phyloP scores from a whole-genome alignment of 2,329 filamentous ascomycete species.

The Aspergillus terreus region DNA sequence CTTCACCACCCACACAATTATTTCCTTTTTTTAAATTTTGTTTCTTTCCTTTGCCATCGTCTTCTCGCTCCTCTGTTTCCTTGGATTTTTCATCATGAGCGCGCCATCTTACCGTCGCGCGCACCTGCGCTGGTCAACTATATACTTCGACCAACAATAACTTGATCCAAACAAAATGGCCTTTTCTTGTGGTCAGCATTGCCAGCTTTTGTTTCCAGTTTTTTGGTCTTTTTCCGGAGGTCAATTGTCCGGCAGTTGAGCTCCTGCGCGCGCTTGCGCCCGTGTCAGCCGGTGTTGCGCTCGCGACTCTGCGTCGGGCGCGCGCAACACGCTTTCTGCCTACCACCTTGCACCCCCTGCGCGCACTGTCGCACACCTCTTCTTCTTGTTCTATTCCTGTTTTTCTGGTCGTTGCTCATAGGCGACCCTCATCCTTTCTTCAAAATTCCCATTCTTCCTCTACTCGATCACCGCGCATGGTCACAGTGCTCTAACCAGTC shows the following conservation, averaged over 20 bases:
- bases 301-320: conserved; percentile 19
- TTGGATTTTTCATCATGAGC: conserved; percentile 20
- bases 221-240: conserved; percentile 7
- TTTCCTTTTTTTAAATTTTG: conserved; percentile 17
- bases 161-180: conserved; percentile 8
- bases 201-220: conserved; percentile 5
- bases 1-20: conserved; percentile 26
- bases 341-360: conserved; percentile 4
- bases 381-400: conserved; percentile 11
- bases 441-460: neutral
- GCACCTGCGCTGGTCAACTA: conserved; percentile 13
- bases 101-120: conserved; percentile 22
- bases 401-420: neutral
- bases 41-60: conserved; percentile 11
- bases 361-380: conserved; percentile 11
- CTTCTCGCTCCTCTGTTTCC: conserved; percentile 14
- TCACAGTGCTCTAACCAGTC: conserved; percentile 8
- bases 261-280: conserved; percentile 16
- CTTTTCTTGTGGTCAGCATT: conserved; percentile 10
- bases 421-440: neutral
- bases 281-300: conserved; percentile 19
- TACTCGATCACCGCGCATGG: neutral
- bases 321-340: conserved; percentile 11
- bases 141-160: conserved; percentile 17
- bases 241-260: conserved; percentile 14